Base-by-base conservation (phyloP, 1,284 basidiomycete species). In the Tetrapyrgos nigripes region DNA sequence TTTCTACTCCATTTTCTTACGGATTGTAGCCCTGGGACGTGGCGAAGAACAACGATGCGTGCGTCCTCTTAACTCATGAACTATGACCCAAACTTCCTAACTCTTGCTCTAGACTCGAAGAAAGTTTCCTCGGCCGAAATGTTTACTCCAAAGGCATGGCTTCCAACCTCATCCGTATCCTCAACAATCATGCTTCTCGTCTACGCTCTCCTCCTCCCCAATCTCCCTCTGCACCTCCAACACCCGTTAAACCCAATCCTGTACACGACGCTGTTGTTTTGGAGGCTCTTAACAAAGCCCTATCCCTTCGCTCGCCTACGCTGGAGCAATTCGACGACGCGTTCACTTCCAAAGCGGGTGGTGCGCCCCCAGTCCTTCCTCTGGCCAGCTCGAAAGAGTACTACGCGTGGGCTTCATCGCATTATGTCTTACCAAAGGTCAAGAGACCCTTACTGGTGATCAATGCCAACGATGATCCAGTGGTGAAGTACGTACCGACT, bases 111-210 rank as follows among this genome's bases (percentile, higher is more conserved):
- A 91, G 89, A 45, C 81, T 96, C 46, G 79, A 91, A 61, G 78
- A 73, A 33, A 83, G 83, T 35, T 90, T 84, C 71, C 74, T 92
- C 47, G 85, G 88, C 43, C 85, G 84, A 37, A 78, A 87, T 40
- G 73, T 96, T 55, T 98, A 97, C 74, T 92, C 93, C 6, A 86
- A 83, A 66, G 91, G 87, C 31, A 90, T 98, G 88, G 94, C 87
- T 4, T 76, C 79, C 59, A 97, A 97, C 70, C 81, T 97, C 9
- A 75, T 85, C 49, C 82, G 81, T 27, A 75, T 96, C 37, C 75
- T 95, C 63, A 83, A 79, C 64, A 77, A 80, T n/a, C 88, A 96
- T 64, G 70, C 80, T 28, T 19, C 13, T 35, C 55, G 46, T 21
- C 43, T 35, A 28, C 29, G 17, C 10, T 31, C 48, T 4, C 48